Evolutionary conservation across 176 grass and related monocot genomes (phyloP), one percentile per base, ranked within the genome.

Genomic region (Panicum miliaceum): DNA sequence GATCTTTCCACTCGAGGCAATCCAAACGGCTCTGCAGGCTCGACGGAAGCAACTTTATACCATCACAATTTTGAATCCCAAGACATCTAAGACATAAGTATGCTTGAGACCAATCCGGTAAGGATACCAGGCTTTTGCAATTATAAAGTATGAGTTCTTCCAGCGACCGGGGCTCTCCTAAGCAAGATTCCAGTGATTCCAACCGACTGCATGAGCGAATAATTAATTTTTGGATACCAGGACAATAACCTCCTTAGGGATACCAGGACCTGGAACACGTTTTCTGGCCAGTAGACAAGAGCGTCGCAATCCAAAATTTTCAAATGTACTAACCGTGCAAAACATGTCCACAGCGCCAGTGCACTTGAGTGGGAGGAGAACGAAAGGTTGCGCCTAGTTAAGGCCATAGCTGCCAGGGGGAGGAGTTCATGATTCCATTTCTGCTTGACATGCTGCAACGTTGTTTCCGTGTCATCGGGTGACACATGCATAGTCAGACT

Each of bases 11-110:
- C 0, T 0, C 0, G 4, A 84, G 4, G 34, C 8, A 11, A 18
- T 3, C 16, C 1, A 85, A 53, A 0, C 9, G 14, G 20, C 37
- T 53, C 3, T 51, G 22, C 6, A 85, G 52, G 27, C 52, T 27
- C 22, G 37, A 15, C 42, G 84, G 75, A 26, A 71, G 75, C 22
- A 10, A 12, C 67, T 71, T 79, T 9, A 86, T 2, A 86, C 40
- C 3, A 48, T 14, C 64, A 4, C 84, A 86, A 0, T 0, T 0
- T 5, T 0, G 0, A 13, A 86, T 79, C 0, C 0, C 0, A 52
- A 86, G 75, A n/a, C 0, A 0, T 11, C 40, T 18, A 35, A 84
- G 82, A 32, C 47, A 68, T 19, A 72, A 57, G 72, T 77, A 48
- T 22, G 64, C 64, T 78, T 50, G 40, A 1, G 75, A 40, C 41